Evolutionary conservation across 257 asterid species (phyloP).

Genomic region (Capsicum pubescens): DNA sequence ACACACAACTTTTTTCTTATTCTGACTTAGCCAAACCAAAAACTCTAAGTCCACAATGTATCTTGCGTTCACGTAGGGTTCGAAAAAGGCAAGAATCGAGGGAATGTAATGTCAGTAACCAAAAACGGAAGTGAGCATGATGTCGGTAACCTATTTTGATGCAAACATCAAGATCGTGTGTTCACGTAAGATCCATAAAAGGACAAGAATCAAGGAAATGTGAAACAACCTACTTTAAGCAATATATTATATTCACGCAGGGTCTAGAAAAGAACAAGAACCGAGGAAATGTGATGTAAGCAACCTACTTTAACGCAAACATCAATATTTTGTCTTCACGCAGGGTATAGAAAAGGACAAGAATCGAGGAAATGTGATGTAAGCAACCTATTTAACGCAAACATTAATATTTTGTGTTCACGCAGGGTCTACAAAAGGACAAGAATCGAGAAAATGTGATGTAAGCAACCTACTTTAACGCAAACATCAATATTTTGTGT

Average conservation of each 20-base stretch:
- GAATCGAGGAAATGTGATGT: too few species aligned
- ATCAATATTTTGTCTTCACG: too few species aligned
- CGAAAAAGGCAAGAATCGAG: neutral
- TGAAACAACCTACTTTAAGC: neutral
- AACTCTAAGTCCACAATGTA: neutral
- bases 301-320: neutral
- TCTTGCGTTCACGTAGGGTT: neutral
- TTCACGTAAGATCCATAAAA: too few species aligned
- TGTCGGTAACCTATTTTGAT: neutral
- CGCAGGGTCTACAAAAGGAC: too few species aligned
- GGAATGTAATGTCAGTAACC: neutral
- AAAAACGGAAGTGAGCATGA: too few species aligned
- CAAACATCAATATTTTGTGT: neutral
- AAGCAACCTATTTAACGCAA: neutral
- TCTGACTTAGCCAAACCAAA: neutral
- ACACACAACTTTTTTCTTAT: neutral
- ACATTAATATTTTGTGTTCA: too few species aligned
- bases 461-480: too few species aligned
- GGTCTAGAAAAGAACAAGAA: too few species aligned
- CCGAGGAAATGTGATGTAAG: neutral
- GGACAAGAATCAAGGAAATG: neutral
- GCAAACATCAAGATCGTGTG: neutral
- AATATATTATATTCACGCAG: too few species aligned
- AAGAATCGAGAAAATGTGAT: too few species aligned
- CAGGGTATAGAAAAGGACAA: too few species aligned